phyloP scores from a whole-genome alignment of 176 grass and related monocot species.

The Juncus effusus region DNA sequence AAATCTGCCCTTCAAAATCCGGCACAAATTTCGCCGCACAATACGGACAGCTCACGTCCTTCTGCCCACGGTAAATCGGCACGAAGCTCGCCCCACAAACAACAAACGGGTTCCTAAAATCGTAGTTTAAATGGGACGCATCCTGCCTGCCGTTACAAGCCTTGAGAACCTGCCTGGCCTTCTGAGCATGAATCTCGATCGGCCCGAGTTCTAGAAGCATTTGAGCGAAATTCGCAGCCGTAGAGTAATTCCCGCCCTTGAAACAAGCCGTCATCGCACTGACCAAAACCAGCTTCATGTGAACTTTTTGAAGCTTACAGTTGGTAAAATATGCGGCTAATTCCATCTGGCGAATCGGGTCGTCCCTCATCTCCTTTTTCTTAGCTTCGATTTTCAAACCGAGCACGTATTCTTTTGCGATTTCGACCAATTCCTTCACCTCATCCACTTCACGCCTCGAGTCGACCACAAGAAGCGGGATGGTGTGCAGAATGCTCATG shows the following conservation, averaged over 20 bases:
- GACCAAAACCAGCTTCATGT: slow-evolving; percentile 60
- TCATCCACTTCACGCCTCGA: slow-evolving; percentile 93
- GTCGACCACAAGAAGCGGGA: slow-evolving; percentile 80
- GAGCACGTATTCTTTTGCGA: slow-evolving; percentile 80
- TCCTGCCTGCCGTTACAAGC: slow-evolving; percentile 53
- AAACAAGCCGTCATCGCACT: slow-evolving; percentile 79
- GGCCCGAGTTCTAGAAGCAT: slow-evolving; percentile 89
- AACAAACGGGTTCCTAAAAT: slow-evolving; percentile 93
- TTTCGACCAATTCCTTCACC: slow-evolving; percentile 90
- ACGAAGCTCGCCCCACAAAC: slow-evolving; percentile 77
- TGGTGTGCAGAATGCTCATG: slow-evolving; percentile 71
- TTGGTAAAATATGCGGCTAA: slow-evolving; percentile 83
- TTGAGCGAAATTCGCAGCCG: slow-evolving; percentile 69
- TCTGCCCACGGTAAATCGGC: slow-evolving; percentile 96
- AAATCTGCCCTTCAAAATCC: slow-evolving; percentile 64
- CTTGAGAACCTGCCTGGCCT: slow-evolving; percentile 70
- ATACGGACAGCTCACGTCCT: slow-evolving; percentile 81
- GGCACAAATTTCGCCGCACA: slow-evolving; percentile 69
- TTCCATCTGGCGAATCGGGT: slow-evolving; percentile 52
- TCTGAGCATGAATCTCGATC: slow-evolving; percentile 63
- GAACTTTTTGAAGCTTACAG: slow-evolving; percentile 81
- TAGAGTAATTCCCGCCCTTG: slow-evolving; percentile 59
- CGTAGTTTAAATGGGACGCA: slow-evolving; percentile 59
- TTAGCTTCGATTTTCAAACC: slow-evolving; percentile 86
- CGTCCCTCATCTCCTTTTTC: slow-evolving; percentile 69